phyloP scores from a whole-genome alignment of 2,329 filamentous ascomycete genomes.

The Ambrosiella xylebori region DNA sequence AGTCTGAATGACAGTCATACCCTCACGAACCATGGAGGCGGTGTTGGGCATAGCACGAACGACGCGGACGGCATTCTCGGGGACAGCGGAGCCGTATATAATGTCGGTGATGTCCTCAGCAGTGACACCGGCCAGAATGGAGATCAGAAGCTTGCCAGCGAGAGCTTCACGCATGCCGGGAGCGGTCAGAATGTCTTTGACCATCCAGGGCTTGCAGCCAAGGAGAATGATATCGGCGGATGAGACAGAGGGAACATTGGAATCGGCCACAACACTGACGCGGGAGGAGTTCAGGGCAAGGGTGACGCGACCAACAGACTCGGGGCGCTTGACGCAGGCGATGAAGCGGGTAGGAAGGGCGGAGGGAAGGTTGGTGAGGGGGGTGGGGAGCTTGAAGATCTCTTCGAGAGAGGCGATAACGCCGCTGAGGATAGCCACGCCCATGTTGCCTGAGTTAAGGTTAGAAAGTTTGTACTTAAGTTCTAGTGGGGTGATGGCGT shows the following conservation, averaged over 20 bases:
- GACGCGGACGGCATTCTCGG: conserved; percentile 36
- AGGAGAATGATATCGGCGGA: conserved; percentile 59
- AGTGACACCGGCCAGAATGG: conserved; percentile 62
- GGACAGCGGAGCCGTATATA: conserved; percentile 37
- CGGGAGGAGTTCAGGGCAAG: conserved; percentile 45
- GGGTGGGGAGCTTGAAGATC: conserved; percentile 29
- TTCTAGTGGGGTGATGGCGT: neutral
- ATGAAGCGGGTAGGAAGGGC: conserved; percentile 59
- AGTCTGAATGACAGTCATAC: conserved; percentile 64
- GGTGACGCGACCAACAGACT: conserved; percentile 52
- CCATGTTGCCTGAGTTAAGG: conserved; percentile 51
- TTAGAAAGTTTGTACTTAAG: conserved; percentile 3
- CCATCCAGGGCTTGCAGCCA: conserved; percentile 65
- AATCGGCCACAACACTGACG: conserved; percentile 50
- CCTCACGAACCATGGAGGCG: conserved; percentile 58
- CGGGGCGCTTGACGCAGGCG: conserved; percentile 57
- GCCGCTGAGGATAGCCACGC: conserved; percentile 66
- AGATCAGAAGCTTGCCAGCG: conserved; percentile 63
- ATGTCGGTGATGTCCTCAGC: conserved; percentile 48
- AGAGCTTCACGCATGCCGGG: conserved; percentile 56
- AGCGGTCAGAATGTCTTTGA: conserved; percentile 47
- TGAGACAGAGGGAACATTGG: conserved; percentile 51
- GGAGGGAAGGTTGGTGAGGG: conserved; percentile 26
- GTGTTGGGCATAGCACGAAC: conserved; percentile 78
- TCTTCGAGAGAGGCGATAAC: conserved; percentile 53